These are phyloP conservation scores for Clohesyomyces aquaticus DNA, from an alignment of 495 filamentous ascomycete species.

Conservation along the genomic window DNA sequence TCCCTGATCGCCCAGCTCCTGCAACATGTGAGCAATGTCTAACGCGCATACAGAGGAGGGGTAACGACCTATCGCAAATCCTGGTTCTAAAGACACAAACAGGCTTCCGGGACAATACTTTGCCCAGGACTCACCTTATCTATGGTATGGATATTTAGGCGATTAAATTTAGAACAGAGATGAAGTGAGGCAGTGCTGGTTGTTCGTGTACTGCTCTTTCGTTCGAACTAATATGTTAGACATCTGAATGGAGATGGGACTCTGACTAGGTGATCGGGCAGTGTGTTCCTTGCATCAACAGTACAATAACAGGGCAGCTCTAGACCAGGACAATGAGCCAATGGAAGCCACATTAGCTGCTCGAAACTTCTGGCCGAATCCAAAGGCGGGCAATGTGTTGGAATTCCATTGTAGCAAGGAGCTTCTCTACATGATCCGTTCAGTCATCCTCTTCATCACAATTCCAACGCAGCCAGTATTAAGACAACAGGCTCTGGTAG, in stretches of 20 bases:
- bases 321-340: no score
- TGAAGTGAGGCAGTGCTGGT: no score
- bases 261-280: no score
- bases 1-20: background rate
- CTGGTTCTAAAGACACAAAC: background rate
- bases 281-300: no score
- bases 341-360: no score
- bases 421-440: background rate
- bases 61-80: background rate
- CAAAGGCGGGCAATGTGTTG: no score
- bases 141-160: background rate
- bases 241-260: no score
- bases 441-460: background rate
- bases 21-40: background rate
- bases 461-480: background rate
- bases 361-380: no score
- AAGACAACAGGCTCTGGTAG: background rate
- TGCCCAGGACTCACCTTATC: conserved; percentile 6
- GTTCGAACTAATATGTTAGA: no score
- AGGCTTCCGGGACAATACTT: background rate
- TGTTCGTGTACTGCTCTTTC: no score
- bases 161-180: background rate
- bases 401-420: background rate
- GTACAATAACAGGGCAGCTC: no score
- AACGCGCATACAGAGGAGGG: background rate